phyloP scores from a whole-genome alignment of 2,329 filamentous ascomycete species.

The Alternaria sp. region DNA sequence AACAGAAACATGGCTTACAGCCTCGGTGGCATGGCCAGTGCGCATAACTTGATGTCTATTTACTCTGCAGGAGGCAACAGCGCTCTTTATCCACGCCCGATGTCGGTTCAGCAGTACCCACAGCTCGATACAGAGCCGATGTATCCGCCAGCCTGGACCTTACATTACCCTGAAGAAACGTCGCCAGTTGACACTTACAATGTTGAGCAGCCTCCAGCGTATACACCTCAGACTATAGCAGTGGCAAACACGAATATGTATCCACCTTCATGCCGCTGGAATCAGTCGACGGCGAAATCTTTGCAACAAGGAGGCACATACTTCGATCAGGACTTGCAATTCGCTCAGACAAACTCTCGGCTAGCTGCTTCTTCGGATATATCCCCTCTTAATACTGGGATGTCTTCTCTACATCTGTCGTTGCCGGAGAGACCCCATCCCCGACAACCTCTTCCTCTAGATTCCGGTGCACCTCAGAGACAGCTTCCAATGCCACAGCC shows the following conservation, averaged over 20 bases:
- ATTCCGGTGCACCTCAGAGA: slow-evolving; percentile 33
- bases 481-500: slow-evolving; percentile 48
- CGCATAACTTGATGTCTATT: slow-evolving; percentile 34
- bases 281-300: slow-evolving; percentile 22
- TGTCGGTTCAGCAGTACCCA: slow-evolving; percentile 27
- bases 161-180: slow-evolving; percentile 39
- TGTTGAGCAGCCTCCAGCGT: slow-evolving; percentile 32
- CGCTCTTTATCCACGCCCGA: slow-evolving; percentile 26
- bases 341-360: slow-evolving; percentile 24
- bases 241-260: slow-evolving; percentile 26
- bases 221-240: slow-evolving; percentile 29
- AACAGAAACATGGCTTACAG: slow-evolving; percentile 28
- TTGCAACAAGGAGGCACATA: slow-evolving; percentile 26
- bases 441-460: slow-evolving; percentile 24
- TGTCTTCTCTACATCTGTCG: slow-evolving; percentile 41
- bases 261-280: slow-evolving; percentile 33
- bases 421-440: slow-evolving; percentile 39
- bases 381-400: slow-evolving; percentile 39
- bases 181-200: slow-evolving; percentile 42
- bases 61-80: slow-evolving; percentile 25
- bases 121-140: slow-evolving; percentile 33
- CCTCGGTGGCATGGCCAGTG: slow-evolving; percentile 28
- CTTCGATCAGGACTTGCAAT: slow-evolving; percentile 38
- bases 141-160: slow-evolving; percentile 35
- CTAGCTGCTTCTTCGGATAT: slow-evolving; percentile 25